Evolutionary conservation across 768 basidiomycete genomes (phyloP), one percentile per base, ranked within the genome.

Genomic region (Rubroboletus pulcherrimus): DNA sequence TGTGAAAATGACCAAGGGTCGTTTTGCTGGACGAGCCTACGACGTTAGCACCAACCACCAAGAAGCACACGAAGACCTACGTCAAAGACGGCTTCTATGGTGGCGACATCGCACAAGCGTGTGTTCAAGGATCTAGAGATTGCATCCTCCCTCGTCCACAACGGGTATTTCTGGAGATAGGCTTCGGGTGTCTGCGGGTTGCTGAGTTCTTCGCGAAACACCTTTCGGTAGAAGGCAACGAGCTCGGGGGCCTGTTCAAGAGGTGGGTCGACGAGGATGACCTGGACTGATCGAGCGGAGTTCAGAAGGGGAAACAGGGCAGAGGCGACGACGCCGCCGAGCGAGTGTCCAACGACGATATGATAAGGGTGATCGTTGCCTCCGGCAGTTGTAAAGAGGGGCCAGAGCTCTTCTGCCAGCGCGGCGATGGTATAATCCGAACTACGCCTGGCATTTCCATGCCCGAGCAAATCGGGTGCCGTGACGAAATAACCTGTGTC

Each of bases 391-490:
- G 17, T 7, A 7, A 67, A 50, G 33, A 63, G 26, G 0, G 59
- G 63, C 0, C 5, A 33, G n/a, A 63, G 59, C 34, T 60, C 65
- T 5, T 58, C 33, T 15, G 17, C 53, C 26, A 68, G 11, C 7
- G 55, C 54, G 5, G 37, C 26, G 11, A 68, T 30, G 38, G 63
- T 57, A 41, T 59, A 66, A 15, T 54, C 54, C 0, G 62, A 45
- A 9, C 33, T 7, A 15, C 51, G 56, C 9, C 38, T 42, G 11
- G 58, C 52, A 15, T 19, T 26, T 1, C 59, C 64, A 19, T 69
- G 69, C 9, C 63, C 63, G 21, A 67, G 60, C 3, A 63, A 31
- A 40, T 63, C 64, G 5, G 68, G 68, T n/a, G 65, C 68, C 0
- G 31, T 54, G 38, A 67, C 65, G 19, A 60, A 56, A 26, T 60